A percentile compares a stretch with the other conserved stretches of the same genome.
These are phyloP conservation scores for Phytophthora capsici DNA, from an alignment of 352 stramenopile species.

Conservation along the genomic window DNA sequence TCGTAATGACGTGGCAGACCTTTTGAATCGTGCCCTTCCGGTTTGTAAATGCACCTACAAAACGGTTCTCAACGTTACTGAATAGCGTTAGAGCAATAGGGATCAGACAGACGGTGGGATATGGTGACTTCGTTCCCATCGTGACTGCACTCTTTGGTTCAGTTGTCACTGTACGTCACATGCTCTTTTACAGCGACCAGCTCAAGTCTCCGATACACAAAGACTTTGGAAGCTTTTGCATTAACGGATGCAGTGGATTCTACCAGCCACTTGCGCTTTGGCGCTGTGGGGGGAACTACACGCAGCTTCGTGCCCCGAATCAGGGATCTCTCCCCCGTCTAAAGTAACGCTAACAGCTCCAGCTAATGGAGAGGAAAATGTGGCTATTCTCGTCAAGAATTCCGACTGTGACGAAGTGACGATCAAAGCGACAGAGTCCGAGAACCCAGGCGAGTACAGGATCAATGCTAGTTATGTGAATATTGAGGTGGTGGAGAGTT, in stretches of 20 bases:
- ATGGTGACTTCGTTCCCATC: slow-evolving; percentile 21
- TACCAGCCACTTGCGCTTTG: slow-evolving; percentile 4
- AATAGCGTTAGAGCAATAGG: too few species aligned
- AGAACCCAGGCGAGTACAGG: slow-evolving; percentile 31
- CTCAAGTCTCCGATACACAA: slow-evolving; percentile 17
- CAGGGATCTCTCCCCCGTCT: slow-evolving; percentile 25
- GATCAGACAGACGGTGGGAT: slow-evolving; percentile 8
- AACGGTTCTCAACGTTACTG: too few species aligned
- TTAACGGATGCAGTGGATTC: slow-evolving; percentile 25
- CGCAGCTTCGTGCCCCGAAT: slow-evolving; percentile 28
- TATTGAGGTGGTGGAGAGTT: slow-evolving; percentile 37
- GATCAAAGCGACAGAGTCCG: slow-evolving; percentile 23
- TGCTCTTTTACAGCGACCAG: slow-evolving; percentile 1
- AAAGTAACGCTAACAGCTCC: slow-evolving; percentile 32
- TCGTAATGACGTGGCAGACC: too few species aligned
- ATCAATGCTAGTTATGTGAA: slow-evolving; percentile 41
- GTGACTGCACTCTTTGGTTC: slow-evolving; percentile 26
- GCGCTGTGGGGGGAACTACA: slow-evolving; percentile 1
- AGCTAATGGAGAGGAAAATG: slow-evolving; percentile 25
- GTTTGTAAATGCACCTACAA: too few species aligned
- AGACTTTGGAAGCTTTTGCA: too few species aligned
- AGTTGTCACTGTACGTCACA: slow-evolving; percentile 8
- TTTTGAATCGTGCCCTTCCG: too few species aligned
- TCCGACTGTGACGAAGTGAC: slow-evolving; percentile 33
- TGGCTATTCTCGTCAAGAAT: slow-evolving; percentile 35